A percentile compares a stretch with the other conserved stretches of the same genome.
phyloP scores from a whole-genome alignment of 2,329 filamentous ascomycete genomes.

The Penicillium sp. region DNA sequence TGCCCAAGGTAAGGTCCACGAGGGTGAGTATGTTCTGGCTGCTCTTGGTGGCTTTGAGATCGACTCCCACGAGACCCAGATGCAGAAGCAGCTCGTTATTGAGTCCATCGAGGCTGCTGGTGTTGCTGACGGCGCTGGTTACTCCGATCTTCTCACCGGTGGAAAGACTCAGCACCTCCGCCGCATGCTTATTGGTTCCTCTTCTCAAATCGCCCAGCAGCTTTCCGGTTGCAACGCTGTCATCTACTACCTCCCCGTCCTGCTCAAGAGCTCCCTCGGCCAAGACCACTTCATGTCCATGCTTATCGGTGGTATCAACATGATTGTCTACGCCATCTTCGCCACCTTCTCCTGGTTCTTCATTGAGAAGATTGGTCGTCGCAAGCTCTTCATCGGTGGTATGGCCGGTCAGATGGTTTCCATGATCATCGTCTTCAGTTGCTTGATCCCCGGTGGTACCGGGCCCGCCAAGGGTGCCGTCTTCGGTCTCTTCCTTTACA shows the following conservation, averaged over 20 bases:
- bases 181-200: slow-evolving; percentile 44
- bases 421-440: slow-evolving; percentile 44
- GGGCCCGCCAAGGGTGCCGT: slow-evolving; percentile 41
- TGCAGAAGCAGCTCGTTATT: slow-evolving; percentile 67
- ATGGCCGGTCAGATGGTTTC: slow-evolving; percentile 41
- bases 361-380: slow-evolving; percentile 52
- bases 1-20: slow-evolving; percentile 47
- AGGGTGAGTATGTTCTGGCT: slow-evolving; percentile 53
- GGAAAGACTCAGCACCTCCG: slow-evolving; percentile 44
- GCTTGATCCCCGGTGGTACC: slow-evolving; percentile 34
- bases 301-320: slow-evolving; percentile 56
- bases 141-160: slow-evolving; percentile 46
- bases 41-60: slow-evolving; percentile 51
- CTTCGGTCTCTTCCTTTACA: slow-evolving; percentile 69
- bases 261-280: slow-evolving; percentile 51
- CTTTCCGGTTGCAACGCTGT: slow-evolving; percentile 54
- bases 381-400: slow-evolving; percentile 45
- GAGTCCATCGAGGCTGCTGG: slow-evolving; percentile 69
- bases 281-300: slow-evolving; percentile 46
- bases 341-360: slow-evolving; percentile 51
- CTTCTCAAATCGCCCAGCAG: slow-evolving; percentile 50
- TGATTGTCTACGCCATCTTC: slow-evolving; percentile 49
- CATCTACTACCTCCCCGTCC: slow-evolving; percentile 52
- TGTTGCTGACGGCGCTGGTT: slow-evolving; percentile 48
- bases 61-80: slow-evolving; percentile 58